Evolutionary conservation across 1,139 yeast species (phyloP).

Genomic region (Taphrina populina): DNA sequence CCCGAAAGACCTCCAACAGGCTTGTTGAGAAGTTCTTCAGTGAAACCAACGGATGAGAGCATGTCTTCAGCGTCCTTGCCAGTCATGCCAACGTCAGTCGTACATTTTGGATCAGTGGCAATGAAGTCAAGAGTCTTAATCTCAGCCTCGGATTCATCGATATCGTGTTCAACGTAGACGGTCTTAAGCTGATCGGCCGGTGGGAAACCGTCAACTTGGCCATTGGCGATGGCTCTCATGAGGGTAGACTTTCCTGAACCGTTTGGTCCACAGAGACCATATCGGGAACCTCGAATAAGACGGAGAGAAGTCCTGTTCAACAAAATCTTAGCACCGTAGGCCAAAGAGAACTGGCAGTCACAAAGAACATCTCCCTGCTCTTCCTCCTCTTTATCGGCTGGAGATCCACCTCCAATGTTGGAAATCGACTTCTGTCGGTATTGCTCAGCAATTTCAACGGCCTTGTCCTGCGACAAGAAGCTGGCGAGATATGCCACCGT

Average conservation of each 20-base stretch:
- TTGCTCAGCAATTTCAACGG: slow-evolving; percentile 86
- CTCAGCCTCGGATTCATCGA: slow-evolving; percentile 96
- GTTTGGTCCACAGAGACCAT: slow-evolving; percentile 99
- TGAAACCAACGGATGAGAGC: slow-evolving; percentile 84
- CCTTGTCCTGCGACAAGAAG: slow-evolving; percentile 89
- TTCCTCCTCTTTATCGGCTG: slow-evolving; percentile 90
- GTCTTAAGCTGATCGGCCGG: slow-evolving; percentile 97
- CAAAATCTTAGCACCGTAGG: slow-evolving; percentile 96
- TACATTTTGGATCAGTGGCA: slow-evolving; percentile 56
- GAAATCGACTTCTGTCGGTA: slow-evolving; percentile 95
- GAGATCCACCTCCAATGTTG: slow-evolving; percentile 95
- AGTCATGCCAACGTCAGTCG: slow-evolving; percentile 47
- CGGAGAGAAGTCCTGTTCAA: slow-evolving; percentile 86
- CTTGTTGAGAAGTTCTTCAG: slow-evolving; percentile 82
- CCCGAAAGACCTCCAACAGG: slow-evolving; percentile 85
- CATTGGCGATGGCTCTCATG: slow-evolving; percentile 99
- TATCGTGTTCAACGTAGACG: slow-evolving; percentile 98
- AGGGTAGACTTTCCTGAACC: slow-evolving; percentile 99
- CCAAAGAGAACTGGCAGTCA: slow-evolving; percentile 99
- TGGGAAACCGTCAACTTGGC: slow-evolving; percentile 99
- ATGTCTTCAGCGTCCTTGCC: slow-evolving; percentile 66
- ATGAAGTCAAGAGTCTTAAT: slow-evolving; percentile 85
- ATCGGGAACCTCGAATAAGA: slow-evolving; percentile 89
- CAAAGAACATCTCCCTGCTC: slow-evolving; percentile 99
- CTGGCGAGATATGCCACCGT: slow-evolving; percentile 92